Base-by-base conservation (phyloP, 179 eudicot species). In the Camellia oleifera region DNA sequence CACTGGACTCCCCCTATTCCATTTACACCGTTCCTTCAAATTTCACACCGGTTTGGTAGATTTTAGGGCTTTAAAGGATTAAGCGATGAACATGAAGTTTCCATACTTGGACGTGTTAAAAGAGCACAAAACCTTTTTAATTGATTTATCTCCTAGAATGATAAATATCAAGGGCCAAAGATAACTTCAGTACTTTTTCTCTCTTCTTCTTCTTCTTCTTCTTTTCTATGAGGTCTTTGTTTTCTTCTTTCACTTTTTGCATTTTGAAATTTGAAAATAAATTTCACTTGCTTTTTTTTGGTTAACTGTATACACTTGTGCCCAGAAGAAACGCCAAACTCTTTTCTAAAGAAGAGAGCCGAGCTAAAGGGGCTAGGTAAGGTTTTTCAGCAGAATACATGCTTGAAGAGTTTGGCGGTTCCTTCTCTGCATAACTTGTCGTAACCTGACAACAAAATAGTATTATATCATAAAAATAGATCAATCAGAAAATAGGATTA, bases 271-370 rank as follows among this genome's bases (percentile, higher is more conserved):
- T 53, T 64, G 12, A 52, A 26, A 32, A 2, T 78, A 53, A 17
- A 9, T 3, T 44, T 6, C 67, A 54, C 54, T 23, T 66, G 14
- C 14, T 58, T 58, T n/a, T 15, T 40, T 26, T 0, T 3, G 13
- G 64, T 61, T 61, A 45, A 78, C 13, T 73, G 48, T 62, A 46
- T 75, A 57, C 67, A 15, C 69, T 20, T 79, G 17, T 78, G 40
- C 60, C 45, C 84, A 85, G 89, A 82, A 77, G 67, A 74, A 74
- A 84, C 72, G 77, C 82, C 90, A 67, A 89, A 90, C 58, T 91
- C 89, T 89, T 93, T 82, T 94, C 97, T 64, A 90, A 72, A 56
- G 98, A 92, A 78, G 99, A 94, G 78, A 82, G 80, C 40, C 95
- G 91, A 42, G 97, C 99, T 83, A 88, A 81, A 68, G 99, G 97